Conservation (phyloP, 2,329 filamentous ascomycete species). For the Bipolaris bicolor region DNA sequence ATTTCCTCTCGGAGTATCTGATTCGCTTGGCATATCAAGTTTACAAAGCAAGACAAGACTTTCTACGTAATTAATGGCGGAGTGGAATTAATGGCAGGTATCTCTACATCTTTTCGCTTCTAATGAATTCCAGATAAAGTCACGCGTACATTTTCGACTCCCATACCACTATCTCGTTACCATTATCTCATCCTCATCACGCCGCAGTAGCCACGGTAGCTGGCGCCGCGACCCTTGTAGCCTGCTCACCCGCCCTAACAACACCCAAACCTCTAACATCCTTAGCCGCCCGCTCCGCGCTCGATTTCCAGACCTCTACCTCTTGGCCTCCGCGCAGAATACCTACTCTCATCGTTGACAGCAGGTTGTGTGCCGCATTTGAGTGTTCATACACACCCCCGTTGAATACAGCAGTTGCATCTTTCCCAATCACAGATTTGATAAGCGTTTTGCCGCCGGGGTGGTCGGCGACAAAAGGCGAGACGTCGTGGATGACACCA, state of each 20-base stretch:
- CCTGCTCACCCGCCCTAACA: constrained; percentile 74
- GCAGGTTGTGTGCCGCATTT: constrained; percentile 51
- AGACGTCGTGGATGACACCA: constrained; percentile 49
- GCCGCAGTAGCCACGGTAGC: constrained; percentile 81
- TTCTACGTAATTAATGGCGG: too few relatives aligned
- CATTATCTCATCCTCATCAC: constrained; percentile 41
- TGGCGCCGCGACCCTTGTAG: constrained; percentile 78
- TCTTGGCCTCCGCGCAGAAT: constrained; percentile 49
- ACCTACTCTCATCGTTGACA: constrained; percentile 52
- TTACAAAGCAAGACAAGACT: too few relatives aligned
- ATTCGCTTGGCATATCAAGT: too few relatives aligned
- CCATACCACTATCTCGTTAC: neutral
- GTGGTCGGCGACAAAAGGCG: constrained; percentile 46
- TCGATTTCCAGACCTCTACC: constrained; percentile 50
- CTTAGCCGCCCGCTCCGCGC: constrained; percentile 54
- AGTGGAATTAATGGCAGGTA: too few relatives aligned
- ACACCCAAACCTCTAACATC: constrained; percentile 78
- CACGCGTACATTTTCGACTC: too few relatives aligned
- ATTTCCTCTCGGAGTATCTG: too few relatives aligned
- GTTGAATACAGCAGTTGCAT: constrained; percentile 50
- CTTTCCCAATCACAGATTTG: constrained; percentile 45
- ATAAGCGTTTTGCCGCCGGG: constrained; percentile 50
- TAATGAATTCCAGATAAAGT: too few relatives aligned
- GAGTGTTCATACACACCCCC: constrained; percentile 50
- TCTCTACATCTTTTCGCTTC: too few relatives aligned